These are phyloP conservation scores for Ilyonectria robusta DNA, from an alignment of 2,329 filamentous ascomycete species.

Conservation along the genomic window DNA sequence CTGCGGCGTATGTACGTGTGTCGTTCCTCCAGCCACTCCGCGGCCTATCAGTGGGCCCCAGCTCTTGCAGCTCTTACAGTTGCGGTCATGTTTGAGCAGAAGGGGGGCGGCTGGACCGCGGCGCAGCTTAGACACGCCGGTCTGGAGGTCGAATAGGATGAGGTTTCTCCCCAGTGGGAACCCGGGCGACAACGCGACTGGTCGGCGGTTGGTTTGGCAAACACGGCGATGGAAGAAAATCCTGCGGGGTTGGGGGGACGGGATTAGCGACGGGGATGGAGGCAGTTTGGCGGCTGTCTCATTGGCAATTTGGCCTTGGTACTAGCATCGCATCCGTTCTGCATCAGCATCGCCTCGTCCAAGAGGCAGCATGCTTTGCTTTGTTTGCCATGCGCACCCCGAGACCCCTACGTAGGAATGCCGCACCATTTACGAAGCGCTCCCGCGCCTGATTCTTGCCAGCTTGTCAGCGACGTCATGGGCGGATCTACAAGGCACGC, in stretches of 20 bases:
- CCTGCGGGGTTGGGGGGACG: conserved; percentile 18
- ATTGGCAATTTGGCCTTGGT: conserved; percentile 6
- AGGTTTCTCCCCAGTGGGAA: conserved; percentile 20
- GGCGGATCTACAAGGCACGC: conserved; percentile 15
- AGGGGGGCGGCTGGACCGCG: conserved; percentile 17
- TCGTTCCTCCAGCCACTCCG: conserved; percentile 42
- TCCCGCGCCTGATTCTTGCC: conserved; percentile 13
- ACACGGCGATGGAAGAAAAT: conserved; percentile 22
- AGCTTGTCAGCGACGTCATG: conserved; percentile 35
- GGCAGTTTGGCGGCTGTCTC: conserved; percentile 23
- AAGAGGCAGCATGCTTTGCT: conserved; percentile 22
- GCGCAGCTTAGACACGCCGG: conserved; percentile 15
- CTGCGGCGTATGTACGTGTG: conserved; percentile 49
- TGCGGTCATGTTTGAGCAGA: conserved; percentile 9
- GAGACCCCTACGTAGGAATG: conserved; percentile 23
- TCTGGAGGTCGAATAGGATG: conserved; percentile 17
- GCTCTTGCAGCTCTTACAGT: conserved; percentile 17
- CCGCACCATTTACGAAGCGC: conserved; percentile 1
- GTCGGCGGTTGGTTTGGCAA: conserved; percentile 24
- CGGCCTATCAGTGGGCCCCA: conserved; percentile 37
- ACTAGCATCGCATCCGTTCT: conserved; percentile 16
- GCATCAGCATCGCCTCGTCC: conserved; percentile 24
- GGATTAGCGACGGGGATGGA: conserved; percentile 27
- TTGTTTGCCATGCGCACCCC: conserved; percentile 30
- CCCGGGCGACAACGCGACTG: conserved; percentile 27